Conservation (phyloP, 805 yeast species). For the Candida odintsovae region DNA sequence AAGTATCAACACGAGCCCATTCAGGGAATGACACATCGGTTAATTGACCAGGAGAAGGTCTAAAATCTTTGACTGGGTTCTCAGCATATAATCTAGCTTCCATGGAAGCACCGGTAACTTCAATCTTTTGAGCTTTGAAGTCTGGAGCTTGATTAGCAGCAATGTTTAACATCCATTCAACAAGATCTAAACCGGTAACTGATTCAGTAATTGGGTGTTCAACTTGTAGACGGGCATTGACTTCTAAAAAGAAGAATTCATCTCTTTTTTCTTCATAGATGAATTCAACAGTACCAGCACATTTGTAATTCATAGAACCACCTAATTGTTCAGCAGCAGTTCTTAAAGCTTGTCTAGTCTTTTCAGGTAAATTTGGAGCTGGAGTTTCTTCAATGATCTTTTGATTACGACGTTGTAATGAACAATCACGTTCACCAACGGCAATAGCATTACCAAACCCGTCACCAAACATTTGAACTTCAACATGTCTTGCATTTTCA, state of each 20-base stretch:
- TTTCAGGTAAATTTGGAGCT: conserved; percentile 86
- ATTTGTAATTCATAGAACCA: conserved; percentile 77
- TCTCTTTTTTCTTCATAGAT: conserved; percentile 83
- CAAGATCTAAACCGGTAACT: conserved; percentile 92
- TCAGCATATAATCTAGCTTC: conserved; percentile 97
- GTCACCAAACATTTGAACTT: conserved; percentile 94
- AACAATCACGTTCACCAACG: conserved; percentile 95
- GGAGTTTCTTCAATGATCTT: conserved; percentile 97
- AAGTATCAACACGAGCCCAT: conserved; percentile 92
- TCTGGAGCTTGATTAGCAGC: conserved; percentile 90
- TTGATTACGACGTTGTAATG: conserved; percentile 95
- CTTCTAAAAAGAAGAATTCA: conserved; percentile 92
- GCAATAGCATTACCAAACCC: conserved; percentile 92
- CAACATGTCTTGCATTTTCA: conserved; percentile 93
- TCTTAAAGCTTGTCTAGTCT: conserved; percentile 70
- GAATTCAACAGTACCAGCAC: conserved; percentile 97
- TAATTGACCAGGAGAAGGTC: conserved; percentile 95
- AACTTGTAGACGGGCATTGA: conserved; percentile 93
- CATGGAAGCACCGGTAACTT: conserved; percentile 83
- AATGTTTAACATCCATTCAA: conserved; percentile 93
- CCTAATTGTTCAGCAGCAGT: conserved; percentile 82
- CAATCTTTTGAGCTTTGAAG: conserved; percentile 48
- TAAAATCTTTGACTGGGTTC: conserved; percentile 90
- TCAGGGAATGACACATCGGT: conserved; percentile 80
- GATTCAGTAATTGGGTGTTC: conserved; percentile 96